Percentiles rank a stretch among this genome's conserved stretches.
These are phyloP conservation scores for Thelonectria rubi DNA, from an alignment of 2,329 filamentous ascomycete species.

Conservation along the genomic window DNA sequence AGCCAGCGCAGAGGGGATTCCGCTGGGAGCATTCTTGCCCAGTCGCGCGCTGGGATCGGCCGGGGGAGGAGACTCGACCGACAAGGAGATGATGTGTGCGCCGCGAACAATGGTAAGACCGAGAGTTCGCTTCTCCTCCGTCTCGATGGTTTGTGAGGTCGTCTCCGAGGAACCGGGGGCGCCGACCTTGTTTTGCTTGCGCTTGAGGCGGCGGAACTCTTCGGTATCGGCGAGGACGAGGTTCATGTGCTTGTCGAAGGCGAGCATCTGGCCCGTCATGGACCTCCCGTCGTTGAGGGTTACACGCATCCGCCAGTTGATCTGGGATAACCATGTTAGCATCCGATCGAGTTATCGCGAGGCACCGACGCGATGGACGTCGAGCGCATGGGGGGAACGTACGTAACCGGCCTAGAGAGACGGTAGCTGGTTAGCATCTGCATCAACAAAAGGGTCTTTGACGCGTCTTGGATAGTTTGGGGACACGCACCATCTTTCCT, in stretches of 20 bases:
- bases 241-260: conserved; percentile 99
- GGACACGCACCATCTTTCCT: conserved; percentile 94
- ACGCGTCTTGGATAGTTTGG: conserved; percentile 35
- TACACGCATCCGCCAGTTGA: conserved; percentile 99
- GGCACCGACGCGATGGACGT: neutral
- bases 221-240: conserved; percentile 98
- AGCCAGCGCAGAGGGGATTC: conserved; percentile 74
- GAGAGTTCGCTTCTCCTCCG: conserved; percentile 97
- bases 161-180: conserved; percentile 71
- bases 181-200: conserved; percentile 78
- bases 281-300: conserved; percentile 94
- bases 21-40: conserved; percentile 77
- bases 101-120: conserved; percentile 94
- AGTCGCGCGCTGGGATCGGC: conserved; percentile 91
- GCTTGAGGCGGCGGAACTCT: conserved; percentile 92
- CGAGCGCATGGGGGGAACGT: conserved; percentile 53
- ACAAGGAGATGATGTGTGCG: conserved; percentile 92
- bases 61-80: conserved; percentile 94
- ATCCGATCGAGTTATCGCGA: neutral
- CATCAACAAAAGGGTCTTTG: conserved; percentile 51
- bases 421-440: conserved; percentile 68
- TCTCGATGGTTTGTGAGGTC: conserved; percentile 76
- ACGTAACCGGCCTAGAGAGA: conserved; percentile 73
- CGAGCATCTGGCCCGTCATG: conserved; percentile 97
- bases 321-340: conserved; percentile 61